Base-by-base conservation (phyloP, 2,329 filamentous ascomycete species). In the Aspergillus ruber region DNA sequence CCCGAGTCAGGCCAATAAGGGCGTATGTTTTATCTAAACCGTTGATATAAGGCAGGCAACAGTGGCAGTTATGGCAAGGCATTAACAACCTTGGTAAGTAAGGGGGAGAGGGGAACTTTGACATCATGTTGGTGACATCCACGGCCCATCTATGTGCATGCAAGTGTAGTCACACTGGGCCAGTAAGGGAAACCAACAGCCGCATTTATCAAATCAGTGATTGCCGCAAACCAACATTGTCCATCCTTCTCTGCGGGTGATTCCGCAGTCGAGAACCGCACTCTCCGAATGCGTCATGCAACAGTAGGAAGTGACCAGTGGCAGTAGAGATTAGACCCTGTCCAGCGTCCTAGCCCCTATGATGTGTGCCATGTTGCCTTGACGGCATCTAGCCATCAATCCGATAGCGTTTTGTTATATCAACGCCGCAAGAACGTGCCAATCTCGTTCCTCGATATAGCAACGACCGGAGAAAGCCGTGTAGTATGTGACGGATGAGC, bases 71-170 rank as follows among this genome's bases (percentile, higher is more conserved):
- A 40, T 43, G 41, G 40, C 42, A 49, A 56, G 55, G 48, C 48
- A 51, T 44, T 43, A 51, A 47, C 52, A 59, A 51, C 52, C 47
- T 50, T 36, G 33, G 36, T 39, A 39, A 18, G 15, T 27, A 27
- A 27, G 9, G 50, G 41, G 41, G 51, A 27, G 9, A 49, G 41
- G 41, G 51, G 52, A 45, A 42, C 6, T 44, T 52, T 60, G 57
- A 59, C 56, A 60, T 59, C 56, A 56, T 52, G 46, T 48, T 60
- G 49, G 55, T 51, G 49, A 49, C 10, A 36, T n/a, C 3, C 45
- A 52, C 43, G 46, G 42, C 25, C 10, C 25, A 27, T 27, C 25
- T 12, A 27, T 27, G 25, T 27, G 25, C 25, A 27, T 43, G 45
- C 39, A 18, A 45, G 44, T 27, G 48, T 46, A 45, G 56, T 56